phyloP scores from a whole-genome alignment of 257 asterid genomes.

The Nicotiana obtusifolia region DNA sequence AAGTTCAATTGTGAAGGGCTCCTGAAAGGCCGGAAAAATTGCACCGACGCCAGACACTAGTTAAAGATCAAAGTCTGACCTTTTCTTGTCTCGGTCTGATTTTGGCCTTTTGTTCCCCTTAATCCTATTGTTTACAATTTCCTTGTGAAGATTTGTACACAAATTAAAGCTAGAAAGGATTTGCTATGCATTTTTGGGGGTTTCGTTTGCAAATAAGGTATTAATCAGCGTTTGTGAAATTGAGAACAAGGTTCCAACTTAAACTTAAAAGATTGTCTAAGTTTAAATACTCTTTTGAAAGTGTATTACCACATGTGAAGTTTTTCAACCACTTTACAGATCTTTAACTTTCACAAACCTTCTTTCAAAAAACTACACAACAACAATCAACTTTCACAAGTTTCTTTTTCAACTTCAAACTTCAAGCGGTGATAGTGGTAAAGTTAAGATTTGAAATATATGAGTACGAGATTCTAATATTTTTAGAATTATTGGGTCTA shows the following conservation, averaged over 20 bases:
- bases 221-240: neutral
- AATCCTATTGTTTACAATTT: neutral
- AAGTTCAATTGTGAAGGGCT: neutral
- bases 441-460: no score
- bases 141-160: neutral
- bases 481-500: no score
- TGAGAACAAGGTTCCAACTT: neutral
- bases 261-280: neutral
- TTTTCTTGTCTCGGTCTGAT: neutral
- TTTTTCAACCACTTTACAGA: neutral
- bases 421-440: no score
- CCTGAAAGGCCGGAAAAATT: neutral
- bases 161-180: neutral
- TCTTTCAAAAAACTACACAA: neutral
- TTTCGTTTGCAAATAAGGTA: neutral
- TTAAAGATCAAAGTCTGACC: neutral
- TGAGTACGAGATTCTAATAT: no score
- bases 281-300: neutral
- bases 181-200: neutral
- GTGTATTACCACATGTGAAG: no score
- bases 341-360: neutral
- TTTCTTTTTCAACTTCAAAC: no score
- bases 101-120: neutral
- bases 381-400: neutral
- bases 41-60: neutral